Evolutionary conservation across 768 basidiomycete genomes (phyloP).

Genomic region (Boletus tomentosulus): DNA sequence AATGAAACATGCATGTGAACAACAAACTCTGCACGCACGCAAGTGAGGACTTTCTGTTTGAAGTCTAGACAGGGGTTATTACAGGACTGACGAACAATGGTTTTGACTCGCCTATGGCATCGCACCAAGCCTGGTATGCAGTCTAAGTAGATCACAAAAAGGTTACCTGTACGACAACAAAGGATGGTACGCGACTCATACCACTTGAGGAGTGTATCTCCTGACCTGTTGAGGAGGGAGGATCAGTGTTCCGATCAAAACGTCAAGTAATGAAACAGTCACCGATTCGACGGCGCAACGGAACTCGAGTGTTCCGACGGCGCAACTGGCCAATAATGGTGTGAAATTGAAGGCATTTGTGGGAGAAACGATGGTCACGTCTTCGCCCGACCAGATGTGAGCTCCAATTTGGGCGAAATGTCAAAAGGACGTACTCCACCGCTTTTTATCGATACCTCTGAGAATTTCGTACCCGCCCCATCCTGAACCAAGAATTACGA

Average conservation of each 20-base stretch:
- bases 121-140: conserved; percentile 74
- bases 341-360: conserved; percentile 42
- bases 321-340: conserved; percentile 50
- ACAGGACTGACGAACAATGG: not conserved
- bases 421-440: conserved; percentile 50
- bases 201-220: conserved; percentile 52
- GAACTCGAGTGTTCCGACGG: conserved; percentile 83
- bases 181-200: conserved; percentile 25
- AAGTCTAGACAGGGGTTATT: conserved; percentile 44
- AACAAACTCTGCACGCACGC: conserved; percentile 41
- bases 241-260: conserved; percentile 4
- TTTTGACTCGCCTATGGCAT: conserved; percentile 50
- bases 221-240: conserved; percentile 39
- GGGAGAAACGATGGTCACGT: conserved; percentile 64
- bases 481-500: conserved; percentile 71
- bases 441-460: conserved; percentile 62
- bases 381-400: conserved; percentile 31
- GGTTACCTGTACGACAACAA: not conserved
- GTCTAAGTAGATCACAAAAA: conserved; percentile 32
- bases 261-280: conserved; percentile 20
- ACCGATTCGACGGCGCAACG: conserved; percentile 79
- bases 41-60: conserved; percentile 51
- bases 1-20: not conserved
- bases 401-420: not conserved
- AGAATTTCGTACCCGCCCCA: conserved; percentile 77